Conservation (phyloP, 2,329 filamentous ascomycete genomes). For the Aspergillus fructus region DNA sequence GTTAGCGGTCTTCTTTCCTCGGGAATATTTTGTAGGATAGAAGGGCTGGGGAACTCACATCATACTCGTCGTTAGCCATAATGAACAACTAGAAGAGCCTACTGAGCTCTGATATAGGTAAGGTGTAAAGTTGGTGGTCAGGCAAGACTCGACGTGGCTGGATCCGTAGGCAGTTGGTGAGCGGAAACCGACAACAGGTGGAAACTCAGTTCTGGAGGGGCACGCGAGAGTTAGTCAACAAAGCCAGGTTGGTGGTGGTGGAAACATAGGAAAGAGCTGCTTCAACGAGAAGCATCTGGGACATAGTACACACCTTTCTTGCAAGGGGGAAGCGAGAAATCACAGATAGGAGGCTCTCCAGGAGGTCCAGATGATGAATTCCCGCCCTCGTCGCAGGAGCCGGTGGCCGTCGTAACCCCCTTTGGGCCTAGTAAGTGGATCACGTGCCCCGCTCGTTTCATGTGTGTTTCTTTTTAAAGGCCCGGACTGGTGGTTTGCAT, state of each 20-base stretch:
- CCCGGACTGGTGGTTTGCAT: too few relatives aligned
- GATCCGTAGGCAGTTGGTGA: conserved; percentile 19
- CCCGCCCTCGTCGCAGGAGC: conserved; percentile 20
- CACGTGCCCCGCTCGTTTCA: conserved; percentile 17
- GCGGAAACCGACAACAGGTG: conserved; percentile 13
- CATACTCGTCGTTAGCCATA: conserved; percentile 99
- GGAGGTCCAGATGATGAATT: conserved; percentile 18
- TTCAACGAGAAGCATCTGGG: not conserved
- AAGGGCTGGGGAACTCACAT: conserved; percentile 64
- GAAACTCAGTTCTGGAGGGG: conserved; percentile 15
- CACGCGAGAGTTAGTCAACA: conserved; percentile 14
- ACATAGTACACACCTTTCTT: conserved; percentile 14
- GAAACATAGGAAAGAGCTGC: not conserved
- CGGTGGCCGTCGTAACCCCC: conserved; percentile 12
- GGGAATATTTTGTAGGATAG: not conserved
- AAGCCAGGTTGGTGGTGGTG: not conserved
- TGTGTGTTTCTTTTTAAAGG: not conserved
- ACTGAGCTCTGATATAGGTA: conserved; percentile 20
- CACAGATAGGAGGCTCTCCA: conserved; percentile 25
- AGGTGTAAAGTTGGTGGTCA: conserved; percentile 19
- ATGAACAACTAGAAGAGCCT: conserved; percentile 25
- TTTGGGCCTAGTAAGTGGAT: conserved; percentile 18
- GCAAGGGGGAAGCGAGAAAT: conserved; percentile 15
- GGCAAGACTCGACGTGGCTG: conserved; percentile 20
- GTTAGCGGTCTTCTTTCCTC: conserved; percentile 7